phyloP scores from a whole-genome alignment of 2,329 filamentous ascomycete species.

The Alternaria angustiovoidea region DNA sequence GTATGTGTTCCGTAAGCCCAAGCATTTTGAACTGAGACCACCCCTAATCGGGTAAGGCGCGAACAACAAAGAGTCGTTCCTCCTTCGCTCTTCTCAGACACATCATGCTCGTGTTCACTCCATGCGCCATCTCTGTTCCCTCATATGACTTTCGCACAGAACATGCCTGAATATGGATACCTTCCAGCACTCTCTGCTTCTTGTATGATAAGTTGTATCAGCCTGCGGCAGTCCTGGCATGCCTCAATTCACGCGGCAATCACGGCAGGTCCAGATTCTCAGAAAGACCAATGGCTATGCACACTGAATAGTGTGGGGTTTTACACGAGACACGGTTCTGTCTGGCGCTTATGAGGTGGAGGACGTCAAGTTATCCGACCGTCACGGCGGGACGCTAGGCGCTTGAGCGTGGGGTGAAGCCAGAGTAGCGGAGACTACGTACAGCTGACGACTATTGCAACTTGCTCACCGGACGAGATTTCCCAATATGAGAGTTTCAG shows the following conservation, averaged over 20 bases:
- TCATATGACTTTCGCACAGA: no score
- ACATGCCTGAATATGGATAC: no score
- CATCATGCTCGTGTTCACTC: no score
- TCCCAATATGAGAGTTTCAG: not conserved
- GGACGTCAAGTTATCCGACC: not conserved
- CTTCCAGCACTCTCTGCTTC: no score
- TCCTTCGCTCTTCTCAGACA: no score
- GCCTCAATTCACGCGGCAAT: not conserved
- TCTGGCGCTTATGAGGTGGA: not conserved
- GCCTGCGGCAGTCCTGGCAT: no score
- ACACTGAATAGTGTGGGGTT: not conserved
- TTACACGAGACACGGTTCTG: not conserved
- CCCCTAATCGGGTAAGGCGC: no score
- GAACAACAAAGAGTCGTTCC: no score
- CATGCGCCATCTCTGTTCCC: no score
- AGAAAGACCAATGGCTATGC: not conserved
- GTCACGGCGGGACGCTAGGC: not conserved
- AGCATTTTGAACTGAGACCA: no score
- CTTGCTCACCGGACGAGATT: not conserved
- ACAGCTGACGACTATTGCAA: not conserved
- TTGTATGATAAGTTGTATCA: no score
- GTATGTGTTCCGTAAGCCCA: fast-evolving
- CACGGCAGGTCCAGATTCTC: not conserved
- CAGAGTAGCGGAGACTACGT: conserved; percentile 1
- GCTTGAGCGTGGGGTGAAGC: conserved; percentile 1